Evolutionary conservation across 768 basidiomycete genomes (phyloP).

Genomic region (Arthromyces matolae): DNA sequence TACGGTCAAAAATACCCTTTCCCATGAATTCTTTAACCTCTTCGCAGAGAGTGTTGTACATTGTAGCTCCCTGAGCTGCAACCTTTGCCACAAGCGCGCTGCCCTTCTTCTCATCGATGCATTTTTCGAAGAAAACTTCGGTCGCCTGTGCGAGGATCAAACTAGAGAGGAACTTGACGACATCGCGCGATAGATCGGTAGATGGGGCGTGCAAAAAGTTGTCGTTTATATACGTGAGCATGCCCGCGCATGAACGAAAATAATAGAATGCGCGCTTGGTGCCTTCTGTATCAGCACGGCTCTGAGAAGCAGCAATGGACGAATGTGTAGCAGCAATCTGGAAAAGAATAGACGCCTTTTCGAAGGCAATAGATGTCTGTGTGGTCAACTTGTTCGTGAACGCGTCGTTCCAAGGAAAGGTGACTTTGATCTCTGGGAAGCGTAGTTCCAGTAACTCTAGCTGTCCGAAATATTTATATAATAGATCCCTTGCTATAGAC

Average conservation of each 20-base stretch:
- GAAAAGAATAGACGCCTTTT: slow-evolving; percentile 97
- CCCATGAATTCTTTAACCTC: slow-evolving; percentile 97
- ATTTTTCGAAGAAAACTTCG: slow-evolving; percentile 95
- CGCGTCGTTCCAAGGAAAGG: slow-evolving; percentile 96
- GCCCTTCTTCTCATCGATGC: slow-evolving; percentile 87
- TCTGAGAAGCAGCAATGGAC: slow-evolving; percentile 81
- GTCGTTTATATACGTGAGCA: slow-evolving; percentile 99
- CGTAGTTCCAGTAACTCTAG: slow-evolving; percentile 95
- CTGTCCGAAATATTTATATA: slow-evolving; percentile 99
- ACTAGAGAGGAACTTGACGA: slow-evolving; percentile 89
- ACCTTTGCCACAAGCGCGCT: slow-evolving; percentile 78
- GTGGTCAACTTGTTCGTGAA: slow-evolving; percentile 93
- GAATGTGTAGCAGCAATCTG: slow-evolving; percentile 95
- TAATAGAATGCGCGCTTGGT: slow-evolving; percentile 92
- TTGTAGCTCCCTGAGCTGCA: slow-evolving; percentile 72
- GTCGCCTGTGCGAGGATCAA: slow-evolving; percentile 91
- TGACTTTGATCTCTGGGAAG: slow-evolving; percentile 94
- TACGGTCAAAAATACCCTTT: slow-evolving; percentile 91
- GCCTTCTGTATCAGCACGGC: slow-evolving; percentile 85
- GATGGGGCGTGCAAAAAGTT: slow-evolving; percentile 98
- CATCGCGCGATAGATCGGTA: slow-evolving; percentile 90
- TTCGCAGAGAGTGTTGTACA: slow-evolving; percentile 82
- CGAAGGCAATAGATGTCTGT: slow-evolving; percentile 95
- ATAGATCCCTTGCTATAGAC: slow-evolving; percentile 73
- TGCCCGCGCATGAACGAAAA: slow-evolving; percentile 85